Percentiles rank a stretch among this genome's conserved stretches.
These are phyloP conservation scores for Collybia sordida DNA, from an alignment of 768 basidiomycete genomes.

Conservation along the genomic window DNA sequence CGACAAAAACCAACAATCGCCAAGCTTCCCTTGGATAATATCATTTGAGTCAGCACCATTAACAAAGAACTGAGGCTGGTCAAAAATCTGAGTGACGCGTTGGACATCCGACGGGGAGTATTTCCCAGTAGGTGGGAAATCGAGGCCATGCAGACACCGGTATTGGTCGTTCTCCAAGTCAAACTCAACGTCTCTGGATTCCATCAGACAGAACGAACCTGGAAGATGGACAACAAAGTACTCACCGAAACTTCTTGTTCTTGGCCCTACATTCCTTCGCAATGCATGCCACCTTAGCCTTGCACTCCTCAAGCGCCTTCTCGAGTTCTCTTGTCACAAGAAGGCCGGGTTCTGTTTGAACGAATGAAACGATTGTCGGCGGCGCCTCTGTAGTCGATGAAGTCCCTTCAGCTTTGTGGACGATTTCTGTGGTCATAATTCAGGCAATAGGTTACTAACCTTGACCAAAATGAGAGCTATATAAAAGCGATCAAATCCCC, in stretches of 20 bases:
- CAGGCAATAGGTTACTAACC: too few species aligned
- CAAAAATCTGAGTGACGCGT: slow-evolving; percentile 50
- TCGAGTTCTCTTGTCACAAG: slow-evolving; percentile 50
- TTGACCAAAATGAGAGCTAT: too few species aligned
- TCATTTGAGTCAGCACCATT: slow-evolving; percentile 46
- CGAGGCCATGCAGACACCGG: slow-evolving; percentile 45
- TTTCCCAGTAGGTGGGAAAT: slow-evolving; percentile 14
- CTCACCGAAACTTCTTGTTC: slow-evolving; percentile 50
- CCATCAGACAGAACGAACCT: slow-evolving; percentile 7
- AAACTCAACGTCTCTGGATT: slow-evolving; percentile 51
- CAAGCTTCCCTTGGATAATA: slow-evolving; percentile 50
- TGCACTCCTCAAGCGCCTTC: slow-evolving; percentile 47
- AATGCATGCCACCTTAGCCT: slow-evolving; percentile 42
- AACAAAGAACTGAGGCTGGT: slow-evolving; percentile 50
- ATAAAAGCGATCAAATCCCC: too few species aligned
- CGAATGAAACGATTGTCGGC: slow-evolving; percentile 19
- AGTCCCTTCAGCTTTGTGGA: slow-evolving; percentile 2
- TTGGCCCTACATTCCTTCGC: slow-evolving; percentile 42
- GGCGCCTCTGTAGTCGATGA: slow-evolving; percentile 7
- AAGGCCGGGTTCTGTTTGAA: slow-evolving; percentile 38
- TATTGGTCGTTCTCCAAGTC: slow-evolving; percentile 54
- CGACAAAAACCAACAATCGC: slow-evolving; percentile 57
- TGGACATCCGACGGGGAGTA: slow-evolving; percentile 40
- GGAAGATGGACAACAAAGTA: not conserved
- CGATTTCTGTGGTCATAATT: slow-evolving; percentile 7